Conservation (phyloP, 177 flowering plant genomes). For the Vitis hybrid region DNA sequence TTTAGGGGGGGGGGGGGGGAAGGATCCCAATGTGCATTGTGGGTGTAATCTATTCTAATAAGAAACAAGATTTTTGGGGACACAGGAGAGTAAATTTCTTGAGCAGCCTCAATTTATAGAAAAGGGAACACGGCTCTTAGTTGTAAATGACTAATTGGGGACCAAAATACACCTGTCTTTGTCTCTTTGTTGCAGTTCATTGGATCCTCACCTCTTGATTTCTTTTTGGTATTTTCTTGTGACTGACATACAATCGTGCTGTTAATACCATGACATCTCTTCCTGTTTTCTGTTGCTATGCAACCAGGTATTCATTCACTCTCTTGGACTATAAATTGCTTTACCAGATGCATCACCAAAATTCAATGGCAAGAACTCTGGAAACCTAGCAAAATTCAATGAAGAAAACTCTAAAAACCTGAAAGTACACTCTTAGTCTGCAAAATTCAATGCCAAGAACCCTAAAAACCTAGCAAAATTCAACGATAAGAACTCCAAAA, state of each 20-base stretch:
- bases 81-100: slow-evolving; percentile 6
- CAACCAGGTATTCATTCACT: too few relatives aligned
- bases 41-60: slow-evolving; percentile 37
- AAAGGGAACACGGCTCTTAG: slow-evolving; percentile 7
- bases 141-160: slow-evolving; percentile 21
- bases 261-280: background rate
- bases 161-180: slow-evolving; percentile 13
- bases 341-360: too few relatives aligned
- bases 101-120: slow-evolving; percentile 4
- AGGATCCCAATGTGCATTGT: slow-evolving; percentile 34
- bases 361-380: background rate
- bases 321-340: too few relatives aligned
- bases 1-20: slow-evolving; percentile 14
- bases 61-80: slow-evolving; percentile 18
- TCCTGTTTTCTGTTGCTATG: too few relatives aligned
- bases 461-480: too few relatives aligned
- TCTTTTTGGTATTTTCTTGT: background rate
- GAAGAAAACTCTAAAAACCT: too few relatives aligned
- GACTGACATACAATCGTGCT: slow-evolving; percentile 6
- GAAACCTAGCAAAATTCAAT: background rate
- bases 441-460: too few relatives aligned
- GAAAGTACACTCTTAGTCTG: too few relatives aligned
- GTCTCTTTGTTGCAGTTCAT: slow-evolving; percentile 12
- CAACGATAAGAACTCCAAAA: too few relatives aligned
- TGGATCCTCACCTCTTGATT: slow-evolving; percentile 19